These are phyloP conservation scores for Chrysanthemum lavandulifolium DNA, from an alignment of 129 eudicot genomes.

Conservation along the genomic window DNA sequence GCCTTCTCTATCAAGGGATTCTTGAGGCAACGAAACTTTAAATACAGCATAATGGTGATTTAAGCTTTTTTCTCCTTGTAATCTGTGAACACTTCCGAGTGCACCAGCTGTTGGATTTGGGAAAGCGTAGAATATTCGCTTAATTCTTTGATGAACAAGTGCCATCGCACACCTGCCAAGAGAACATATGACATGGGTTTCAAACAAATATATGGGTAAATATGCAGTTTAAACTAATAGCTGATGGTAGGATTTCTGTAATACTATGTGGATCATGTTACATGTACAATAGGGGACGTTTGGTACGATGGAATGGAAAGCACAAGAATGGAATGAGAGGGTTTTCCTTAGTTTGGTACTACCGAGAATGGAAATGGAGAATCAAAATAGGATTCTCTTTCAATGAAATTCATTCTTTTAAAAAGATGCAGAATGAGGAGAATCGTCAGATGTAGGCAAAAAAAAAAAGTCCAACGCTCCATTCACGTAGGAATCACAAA, in stretches of 20 bases:
- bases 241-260: not conserved
- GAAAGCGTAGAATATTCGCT: slow-evolving; percentile 82
- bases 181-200: not conserved
- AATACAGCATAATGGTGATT: slow-evolving; percentile 96
- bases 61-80: slow-evolving; percentile 95
- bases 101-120: slow-evolving; percentile 76
- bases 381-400: too few relatives aligned
- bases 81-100: slow-evolving; percentile 85
- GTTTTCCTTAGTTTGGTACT: too few relatives aligned
- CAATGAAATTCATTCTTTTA: too few relatives aligned
- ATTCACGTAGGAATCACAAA: too few relatives aligned
- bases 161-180: slow-evolving; percentile 92
- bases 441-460: too few relatives aligned
- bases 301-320: too few relatives aligned
- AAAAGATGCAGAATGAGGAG: too few relatives aligned
- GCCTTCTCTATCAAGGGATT: slow-evolving; percentile 18
- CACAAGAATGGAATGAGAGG: too few relatives aligned
- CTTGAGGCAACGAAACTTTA: slow-evolving; percentile 59
- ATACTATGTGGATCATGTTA: slow-evolving; percentile 1
- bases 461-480: too few relatives aligned
- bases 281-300: not conserved
- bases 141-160: slow-evolving; percentile 85
- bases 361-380: too few relatives aligned
- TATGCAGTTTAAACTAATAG: not conserved
- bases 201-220: too few relatives aligned